Evolutionary conservation across 164 flowering plant genomes (phyloP).

Genomic region (Aristolochia fimbriata): DNA sequence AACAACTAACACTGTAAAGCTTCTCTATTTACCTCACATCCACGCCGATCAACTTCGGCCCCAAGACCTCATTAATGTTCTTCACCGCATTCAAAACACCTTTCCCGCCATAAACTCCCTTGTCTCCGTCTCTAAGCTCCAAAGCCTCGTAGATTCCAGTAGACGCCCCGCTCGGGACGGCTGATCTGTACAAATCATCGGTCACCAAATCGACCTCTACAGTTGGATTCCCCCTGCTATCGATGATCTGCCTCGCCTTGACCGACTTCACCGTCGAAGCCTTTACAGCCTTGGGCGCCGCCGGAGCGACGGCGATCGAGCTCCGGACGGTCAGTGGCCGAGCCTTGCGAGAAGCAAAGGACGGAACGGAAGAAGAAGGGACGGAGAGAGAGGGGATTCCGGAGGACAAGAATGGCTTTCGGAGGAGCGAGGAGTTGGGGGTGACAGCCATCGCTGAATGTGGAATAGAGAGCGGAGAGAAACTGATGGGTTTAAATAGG

Average conservation of each 20-base stretch:
- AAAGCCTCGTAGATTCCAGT: constrained; percentile 98
- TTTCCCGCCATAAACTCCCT: constrained; percentile 77
- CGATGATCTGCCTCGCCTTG: constrained; percentile 94
- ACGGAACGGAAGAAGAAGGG: constrained; percentile 9
- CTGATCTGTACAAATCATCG: constrained; percentile 71
- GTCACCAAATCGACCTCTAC: constrained; percentile 91
- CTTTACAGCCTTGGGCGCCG: constrained; percentile 16
- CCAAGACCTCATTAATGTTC: constrained; percentile 68
- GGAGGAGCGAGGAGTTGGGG: constrained; percentile 6
- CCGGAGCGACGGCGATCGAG: constrained; percentile 25
- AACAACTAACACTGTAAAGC: not conserved
- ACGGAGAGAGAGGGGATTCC: constrained; percentile 9
- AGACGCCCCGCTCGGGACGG: constrained; percentile 94
- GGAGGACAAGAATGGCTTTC: constrained; percentile 6
- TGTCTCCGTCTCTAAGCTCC: constrained; percentile 91
- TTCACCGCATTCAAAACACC: constrained; percentile 76
- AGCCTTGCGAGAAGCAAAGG: constrained; percentile 6
- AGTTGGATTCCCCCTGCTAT: constrained; percentile 94
- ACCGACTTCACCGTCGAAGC: constrained; percentile 41
- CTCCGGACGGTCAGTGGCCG: constrained; percentile 26
- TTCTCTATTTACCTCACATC: constrained; percentile 58
- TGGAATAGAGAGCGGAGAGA: not conserved
- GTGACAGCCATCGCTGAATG: constrained; percentile 5
- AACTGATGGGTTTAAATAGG: not conserved
- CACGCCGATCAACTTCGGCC: constrained; percentile 64